These are phyloP conservation scores for Boletus vermiculosoides DNA, from an alignment of 768 basidiomycete species.

Conservation along the genomic window DNA sequence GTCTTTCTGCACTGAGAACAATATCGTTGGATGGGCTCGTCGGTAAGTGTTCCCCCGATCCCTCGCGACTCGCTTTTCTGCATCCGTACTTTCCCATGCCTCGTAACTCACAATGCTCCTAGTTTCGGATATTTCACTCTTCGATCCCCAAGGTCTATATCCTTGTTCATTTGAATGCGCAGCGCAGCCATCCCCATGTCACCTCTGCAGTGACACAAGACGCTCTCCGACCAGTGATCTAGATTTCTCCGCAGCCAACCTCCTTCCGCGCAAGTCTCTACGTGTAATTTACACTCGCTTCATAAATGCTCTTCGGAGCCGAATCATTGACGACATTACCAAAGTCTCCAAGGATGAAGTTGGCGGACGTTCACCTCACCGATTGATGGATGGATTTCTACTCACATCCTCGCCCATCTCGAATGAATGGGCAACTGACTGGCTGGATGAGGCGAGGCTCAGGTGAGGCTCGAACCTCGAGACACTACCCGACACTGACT, in stretches of 20 bases:
- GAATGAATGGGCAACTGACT: conserved; percentile 64
- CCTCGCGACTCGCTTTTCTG: not conserved
- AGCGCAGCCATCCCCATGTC: conserved; percentile 38
- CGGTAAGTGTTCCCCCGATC: conserved; percentile 39
- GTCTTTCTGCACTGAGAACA: conserved; percentile 33
- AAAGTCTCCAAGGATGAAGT: conserved; percentile 36
- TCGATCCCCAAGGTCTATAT: conserved; percentile 50
- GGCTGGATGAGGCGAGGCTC: conserved; percentile 53
- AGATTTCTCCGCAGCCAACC: conserved; percentile 33
- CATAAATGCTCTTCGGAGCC: conserved; percentile 58
- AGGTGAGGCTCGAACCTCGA: conserved; percentile 37
- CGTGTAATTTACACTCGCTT: conserved; percentile 46
- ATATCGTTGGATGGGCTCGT: conserved; percentile 50
- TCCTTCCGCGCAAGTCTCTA: conserved; percentile 48
- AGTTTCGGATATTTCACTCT: conserved; percentile 46
- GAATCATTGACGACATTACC: conserved; percentile 52
- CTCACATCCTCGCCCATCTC: conserved; percentile 43
- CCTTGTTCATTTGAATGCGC: conserved; percentile 53
- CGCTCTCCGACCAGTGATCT: conserved; percentile 15
- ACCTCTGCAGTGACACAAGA: conserved; percentile 32
- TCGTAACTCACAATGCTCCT: conserved; percentile 12
- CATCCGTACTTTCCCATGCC: conserved; percentile 3
- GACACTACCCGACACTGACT: conserved; percentile 12
- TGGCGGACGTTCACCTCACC: conserved; percentile 39
- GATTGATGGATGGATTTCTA: conserved; percentile 65